Evolutionary conservation across 2,329 filamentous ascomycete species (phyloP).

Genomic region (Nakataea oryzae): DNA sequence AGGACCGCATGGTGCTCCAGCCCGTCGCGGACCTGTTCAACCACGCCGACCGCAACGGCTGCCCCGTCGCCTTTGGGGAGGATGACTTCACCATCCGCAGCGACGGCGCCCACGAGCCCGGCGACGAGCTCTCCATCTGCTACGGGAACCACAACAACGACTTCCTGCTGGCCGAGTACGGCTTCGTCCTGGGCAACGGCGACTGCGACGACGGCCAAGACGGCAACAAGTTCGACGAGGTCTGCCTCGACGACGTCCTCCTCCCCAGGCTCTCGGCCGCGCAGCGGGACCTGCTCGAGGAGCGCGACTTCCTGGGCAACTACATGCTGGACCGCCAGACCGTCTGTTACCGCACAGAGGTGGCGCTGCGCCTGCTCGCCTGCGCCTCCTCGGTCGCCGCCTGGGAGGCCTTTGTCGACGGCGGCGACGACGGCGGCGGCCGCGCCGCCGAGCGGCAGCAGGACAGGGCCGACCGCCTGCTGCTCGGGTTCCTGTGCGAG

Average conservation of each 20-base stretch:
- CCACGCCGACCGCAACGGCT: constrained; percentile 33
- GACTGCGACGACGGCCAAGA: constrained; percentile 31
- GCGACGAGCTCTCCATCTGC: constrained; percentile 58
- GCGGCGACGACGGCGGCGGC: background rate
- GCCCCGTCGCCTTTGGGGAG: constrained; percentile 37
- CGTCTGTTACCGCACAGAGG: constrained; percentile 14
- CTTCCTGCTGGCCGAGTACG: constrained; percentile 61
- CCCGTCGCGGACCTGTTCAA: constrained; percentile 67
- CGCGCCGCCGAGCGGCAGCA: constrained; percentile 1
- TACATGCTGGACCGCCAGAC: constrained; percentile 15
- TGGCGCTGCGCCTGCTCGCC: constrained; percentile 11
- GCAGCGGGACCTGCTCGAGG: constrained; percentile 8
- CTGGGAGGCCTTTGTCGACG: constrained; percentile 9
- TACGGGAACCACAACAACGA: constrained; percentile 65
- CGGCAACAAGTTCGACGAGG: constrained; percentile 38
- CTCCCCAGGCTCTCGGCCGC: constrained; percentile 16
- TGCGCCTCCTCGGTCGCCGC: constrained; percentile 1
- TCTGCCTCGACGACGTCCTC: constrained; percentile 32
- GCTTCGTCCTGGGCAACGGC: constrained; percentile 29
- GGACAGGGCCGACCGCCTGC: constrained; percentile 55
- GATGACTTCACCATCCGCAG: constrained; percentile 45
- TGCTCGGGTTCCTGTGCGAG: constrained; percentile 53
- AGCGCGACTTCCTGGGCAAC: constrained; percentile 10
- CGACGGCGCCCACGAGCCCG: constrained; percentile 34
- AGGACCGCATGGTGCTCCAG: constrained; percentile 58